A percentile compares a stretch with the other conserved stretches of the same genome.
Conservation (phyloP, 345 rosid species). For the Pistacia vera region DNA sequence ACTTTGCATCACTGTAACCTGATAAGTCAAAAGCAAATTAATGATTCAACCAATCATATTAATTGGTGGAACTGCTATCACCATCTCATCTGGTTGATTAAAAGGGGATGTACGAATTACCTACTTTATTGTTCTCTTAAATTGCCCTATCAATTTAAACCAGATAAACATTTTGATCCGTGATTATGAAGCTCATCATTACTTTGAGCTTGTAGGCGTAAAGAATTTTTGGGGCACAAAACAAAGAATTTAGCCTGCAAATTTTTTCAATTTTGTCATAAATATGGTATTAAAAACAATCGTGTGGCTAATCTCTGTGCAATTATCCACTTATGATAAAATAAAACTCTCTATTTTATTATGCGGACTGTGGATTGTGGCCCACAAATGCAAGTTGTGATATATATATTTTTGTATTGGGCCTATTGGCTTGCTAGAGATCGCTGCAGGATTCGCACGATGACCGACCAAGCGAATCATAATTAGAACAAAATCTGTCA, state of each 20-base stretch:
- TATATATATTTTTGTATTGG: neutral
- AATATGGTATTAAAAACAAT: neutral
- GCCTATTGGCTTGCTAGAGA: neutral
- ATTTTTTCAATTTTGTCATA: neutral
- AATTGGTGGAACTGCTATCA: neutral
- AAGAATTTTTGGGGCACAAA: neutral
- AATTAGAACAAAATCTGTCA: neutral
- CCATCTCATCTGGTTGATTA: too few species aligned
- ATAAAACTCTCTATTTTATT: neutral
- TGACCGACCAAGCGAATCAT: conserved; percentile 14
- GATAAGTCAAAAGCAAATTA: neutral
- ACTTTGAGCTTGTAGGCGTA: neutral
- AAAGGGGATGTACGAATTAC: too few species aligned
- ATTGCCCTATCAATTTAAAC: too few species aligned
- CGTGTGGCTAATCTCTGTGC: neutral
- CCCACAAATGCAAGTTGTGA: conserved; percentile 8
- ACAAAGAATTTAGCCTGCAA: neutral
- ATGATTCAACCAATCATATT: neutral
- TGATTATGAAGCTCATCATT: neutral
- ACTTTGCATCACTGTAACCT: too few species aligned
- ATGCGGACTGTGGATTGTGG: neutral
- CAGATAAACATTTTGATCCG: too few species aligned
- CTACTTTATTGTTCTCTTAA: too few species aligned
- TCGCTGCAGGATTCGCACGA: neutral
- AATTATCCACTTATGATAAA: neutral